Evolutionary conservation across 2,329 filamentous ascomycete species (phyloP), one percentile per base, ranked within the genome.

Genomic region (Aspergillus unguis): DNA sequence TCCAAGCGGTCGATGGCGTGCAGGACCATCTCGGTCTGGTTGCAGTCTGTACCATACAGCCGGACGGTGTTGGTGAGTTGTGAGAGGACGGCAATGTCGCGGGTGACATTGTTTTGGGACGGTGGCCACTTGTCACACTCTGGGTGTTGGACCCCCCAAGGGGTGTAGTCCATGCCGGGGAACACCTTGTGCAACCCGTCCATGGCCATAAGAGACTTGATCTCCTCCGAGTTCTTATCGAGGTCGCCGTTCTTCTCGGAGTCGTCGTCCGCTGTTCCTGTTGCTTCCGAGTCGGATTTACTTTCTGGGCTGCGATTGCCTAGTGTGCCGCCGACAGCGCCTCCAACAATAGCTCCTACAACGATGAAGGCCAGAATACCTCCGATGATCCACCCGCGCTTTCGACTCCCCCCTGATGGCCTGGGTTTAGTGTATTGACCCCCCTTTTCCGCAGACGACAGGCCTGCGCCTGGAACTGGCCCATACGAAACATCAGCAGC

Each of bases 11-110:
- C 79, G 62, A 97, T 86, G 23, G 92, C 86, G 63, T 94, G 86
- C 6, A 97, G 77, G 1, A 95, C 83, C 88, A 97, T 94, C 71
- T 96, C 83, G 0, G 92, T 97, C 73, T 97, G 92, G 72, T 96
- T 96, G 80, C 92, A 97, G 74, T 97, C 92, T 9, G 90, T 97
- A 45, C 92, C 92, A 69, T 97, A 97, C 1, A 96, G 79, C 6
- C 92, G 86, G 44, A 97, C 82, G 3, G 85, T 86, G 68, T 95
- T 92, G 54, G 91, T 96, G 40, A 97, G 78, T 69, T 96, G 91
- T 9, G 88, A 91, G 47, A 97, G 83, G 7, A 96, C 86, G 1
- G 94, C 92, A 53, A 96, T 77, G 68, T 97, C 92, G 48, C 90
- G 85, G 0, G 94, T 97, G 59, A 97, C 80, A 68, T 97, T 96